Conservation (phyloP, 345 rosid genomes). For the Noccaea caerulescens region DNA sequence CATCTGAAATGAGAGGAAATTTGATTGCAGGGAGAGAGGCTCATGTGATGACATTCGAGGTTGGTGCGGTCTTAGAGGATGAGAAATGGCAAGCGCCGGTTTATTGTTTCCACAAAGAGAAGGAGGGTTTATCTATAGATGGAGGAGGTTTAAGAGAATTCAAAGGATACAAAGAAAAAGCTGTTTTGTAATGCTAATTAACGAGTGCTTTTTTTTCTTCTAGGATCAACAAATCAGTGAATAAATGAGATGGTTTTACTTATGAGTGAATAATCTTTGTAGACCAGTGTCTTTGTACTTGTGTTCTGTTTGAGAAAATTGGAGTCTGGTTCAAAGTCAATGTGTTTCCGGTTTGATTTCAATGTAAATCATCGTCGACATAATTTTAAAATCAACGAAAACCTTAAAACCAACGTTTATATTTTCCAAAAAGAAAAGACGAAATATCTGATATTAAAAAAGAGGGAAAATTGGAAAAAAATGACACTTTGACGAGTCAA, state of each 20-base stretch:
- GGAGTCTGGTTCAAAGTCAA: too few relatives aligned
- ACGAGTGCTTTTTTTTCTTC: not conserved
- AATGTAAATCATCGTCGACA: too few relatives aligned
- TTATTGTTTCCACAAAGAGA: conserved; percentile 52
- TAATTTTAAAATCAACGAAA: too few relatives aligned
- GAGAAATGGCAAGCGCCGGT: conserved; percentile 64
- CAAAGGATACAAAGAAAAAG: conserved; percentile 33
- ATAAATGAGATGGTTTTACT: conserved; percentile 19
- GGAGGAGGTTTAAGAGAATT: conserved; percentile 34
- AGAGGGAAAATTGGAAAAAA: too few relatives aligned
- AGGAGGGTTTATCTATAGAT: not conserved
- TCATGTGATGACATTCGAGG: conserved; percentile 72
- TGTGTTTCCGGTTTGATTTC: too few relatives aligned
- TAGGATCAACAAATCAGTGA: conserved; percentile 7
- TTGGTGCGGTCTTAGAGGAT: conserved; percentile 65
- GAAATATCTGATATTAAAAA: too few relatives aligned
- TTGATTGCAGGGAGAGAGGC: conserved; percentile 51
- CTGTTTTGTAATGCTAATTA: conserved; percentile 25
- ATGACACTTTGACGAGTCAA: too few relatives aligned
- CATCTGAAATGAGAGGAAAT: not conserved
- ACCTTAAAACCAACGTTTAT: too few relatives aligned
- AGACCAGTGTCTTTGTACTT: too few relatives aligned
- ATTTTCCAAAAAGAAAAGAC: too few relatives aligned
- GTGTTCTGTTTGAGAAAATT: too few relatives aligned
- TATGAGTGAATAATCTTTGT: too few relatives aligned